Percentiles rank a stretch among this genome's conserved stretches.
Conservation (phyloP, 208 protist genomes). For the Trypanosoma cruzi region DNA sequence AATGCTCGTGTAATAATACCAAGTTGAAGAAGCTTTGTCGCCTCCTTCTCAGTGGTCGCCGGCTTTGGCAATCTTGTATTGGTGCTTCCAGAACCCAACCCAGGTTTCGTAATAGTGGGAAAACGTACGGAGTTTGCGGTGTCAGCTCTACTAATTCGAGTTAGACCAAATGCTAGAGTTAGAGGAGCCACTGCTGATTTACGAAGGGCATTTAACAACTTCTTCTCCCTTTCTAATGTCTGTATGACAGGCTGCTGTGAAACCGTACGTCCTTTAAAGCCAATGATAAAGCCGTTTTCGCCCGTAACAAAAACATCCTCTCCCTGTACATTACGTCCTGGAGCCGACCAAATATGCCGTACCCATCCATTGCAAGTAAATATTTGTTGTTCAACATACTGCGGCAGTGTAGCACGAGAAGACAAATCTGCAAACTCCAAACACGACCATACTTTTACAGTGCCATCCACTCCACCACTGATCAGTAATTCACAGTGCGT, state of each 20-base stretch:
- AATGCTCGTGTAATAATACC: slow-evolving; percentile 17
- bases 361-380: slow-evolving; percentile 50
- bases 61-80: not conserved
- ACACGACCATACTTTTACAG: slow-evolving; percentile 42
- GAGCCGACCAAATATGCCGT: slow-evolving; percentile 31
- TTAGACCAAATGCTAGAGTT: not conserved
- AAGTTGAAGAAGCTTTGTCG: slow-evolving; percentile 6
- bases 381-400: slow-evolving; percentile 31
- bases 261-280: slow-evolving; percentile 25
- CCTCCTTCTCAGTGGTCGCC: not conserved
- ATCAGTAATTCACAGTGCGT: slow-evolving; percentile 46
- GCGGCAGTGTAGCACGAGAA: not conserved
- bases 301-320: slow-evolving; percentile 41
- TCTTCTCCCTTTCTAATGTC: not conserved
- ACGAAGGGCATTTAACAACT: slow-evolving; percentile 13
- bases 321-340: slow-evolving; percentile 30
- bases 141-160: not conserved
- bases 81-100: not conserved
- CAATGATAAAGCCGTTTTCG: slow-evolving; percentile 35
- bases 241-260: slow-evolving; percentile 13
- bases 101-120: not conserved
- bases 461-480: slow-evolving; percentile 41
- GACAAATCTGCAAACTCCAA: not conserved
- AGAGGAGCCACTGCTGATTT: not conserved
- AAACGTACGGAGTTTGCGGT: not conserved